Conservation (phyloP, 371 early-diverging fungal species). For the Mortierella sp. region DNA sequence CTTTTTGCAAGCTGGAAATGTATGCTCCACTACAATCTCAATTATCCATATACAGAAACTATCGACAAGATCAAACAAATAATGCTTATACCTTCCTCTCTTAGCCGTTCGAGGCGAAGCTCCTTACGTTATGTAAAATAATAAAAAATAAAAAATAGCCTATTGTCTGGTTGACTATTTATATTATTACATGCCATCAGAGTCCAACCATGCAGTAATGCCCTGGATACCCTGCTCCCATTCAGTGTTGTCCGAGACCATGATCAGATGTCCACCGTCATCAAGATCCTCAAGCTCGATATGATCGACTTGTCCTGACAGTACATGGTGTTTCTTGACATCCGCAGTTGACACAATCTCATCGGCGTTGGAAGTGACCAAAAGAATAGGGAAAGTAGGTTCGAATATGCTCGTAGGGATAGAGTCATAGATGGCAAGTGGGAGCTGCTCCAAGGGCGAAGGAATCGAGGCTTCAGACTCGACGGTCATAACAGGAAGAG, state of each 20-base stretch:
- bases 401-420: constrained; percentile 49
- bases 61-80: no score
- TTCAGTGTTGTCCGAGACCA: constrained; percentile 47
- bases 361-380: constrained; percentile 49
- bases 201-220: constrained; percentile 53
- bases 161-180: neutral
- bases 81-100: neutral
- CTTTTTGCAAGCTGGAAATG: neutral
- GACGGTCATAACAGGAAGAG: constrained; percentile 29
- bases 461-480: constrained; percentile 49
- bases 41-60: neutral
- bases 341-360: constrained; percentile 50
- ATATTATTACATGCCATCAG: constrained; percentile 39
- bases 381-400: constrained; percentile 49
- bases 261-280: constrained; percentile 52
- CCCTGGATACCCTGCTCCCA: constrained; percentile 56
- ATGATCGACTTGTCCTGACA: constrained; percentile 51
- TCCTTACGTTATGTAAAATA: neutral
- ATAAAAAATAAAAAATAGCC: constrained; percentile 7
- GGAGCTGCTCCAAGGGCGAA: constrained; percentile 44
- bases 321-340: constrained; percentile 36
- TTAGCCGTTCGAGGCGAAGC: neutral
- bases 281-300: constrained; percentile 46
- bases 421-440: constrained; percentile 44
- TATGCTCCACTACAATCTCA: neutral